phyloP scores from a whole-genome alignment of 306 rosid species.

The Cucurbita ficifolia region DNA sequence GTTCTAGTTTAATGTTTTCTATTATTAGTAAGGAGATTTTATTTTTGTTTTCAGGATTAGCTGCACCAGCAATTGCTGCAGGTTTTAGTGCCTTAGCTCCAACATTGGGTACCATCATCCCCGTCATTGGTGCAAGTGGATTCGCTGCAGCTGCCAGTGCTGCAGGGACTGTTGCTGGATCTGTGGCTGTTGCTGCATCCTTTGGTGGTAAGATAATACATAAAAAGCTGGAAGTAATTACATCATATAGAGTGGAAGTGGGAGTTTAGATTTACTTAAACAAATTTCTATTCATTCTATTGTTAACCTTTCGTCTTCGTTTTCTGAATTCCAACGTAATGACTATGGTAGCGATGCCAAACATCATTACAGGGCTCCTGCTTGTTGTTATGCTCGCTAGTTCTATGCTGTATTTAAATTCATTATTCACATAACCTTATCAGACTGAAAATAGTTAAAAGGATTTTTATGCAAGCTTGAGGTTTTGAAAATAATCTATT shows the following conservation, averaged over 20 bases:
- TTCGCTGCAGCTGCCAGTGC: slow-evolving; percentile 92
- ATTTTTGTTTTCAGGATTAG: slow-evolving; percentile 50
- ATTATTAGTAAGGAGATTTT: slow-evolving; percentile 5
- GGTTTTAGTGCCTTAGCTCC: slow-evolving; percentile 90
- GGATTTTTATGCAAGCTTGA: neutral
- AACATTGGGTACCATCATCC: slow-evolving; percentile 78
- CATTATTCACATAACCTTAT: neutral
- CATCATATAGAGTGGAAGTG: neutral
- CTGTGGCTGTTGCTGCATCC: slow-evolving; percentile 96
- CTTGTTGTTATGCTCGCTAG: neutral
- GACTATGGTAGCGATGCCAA: neutral
- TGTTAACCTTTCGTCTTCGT: neutral
- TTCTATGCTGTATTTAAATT: neutral
- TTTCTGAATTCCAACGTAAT: neutral
- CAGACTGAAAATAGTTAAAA: neutral
- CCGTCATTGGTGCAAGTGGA: slow-evolving; percentile 80
- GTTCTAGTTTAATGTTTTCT: neutral
- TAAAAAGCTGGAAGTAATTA: neutral
- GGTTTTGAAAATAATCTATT: neutral
- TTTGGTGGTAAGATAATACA: slow-evolving; percentile 57
- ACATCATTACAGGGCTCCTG: neutral
- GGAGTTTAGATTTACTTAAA: neutral
- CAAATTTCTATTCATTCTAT: neutral
- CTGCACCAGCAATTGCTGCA: slow-evolving; percentile 95
- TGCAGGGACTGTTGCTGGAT: slow-evolving; percentile 88